Evolutionary conservation across 1,139 yeast species (phyloP).

Genomic region (Yamadazyma songkhlaensis): DNA sequence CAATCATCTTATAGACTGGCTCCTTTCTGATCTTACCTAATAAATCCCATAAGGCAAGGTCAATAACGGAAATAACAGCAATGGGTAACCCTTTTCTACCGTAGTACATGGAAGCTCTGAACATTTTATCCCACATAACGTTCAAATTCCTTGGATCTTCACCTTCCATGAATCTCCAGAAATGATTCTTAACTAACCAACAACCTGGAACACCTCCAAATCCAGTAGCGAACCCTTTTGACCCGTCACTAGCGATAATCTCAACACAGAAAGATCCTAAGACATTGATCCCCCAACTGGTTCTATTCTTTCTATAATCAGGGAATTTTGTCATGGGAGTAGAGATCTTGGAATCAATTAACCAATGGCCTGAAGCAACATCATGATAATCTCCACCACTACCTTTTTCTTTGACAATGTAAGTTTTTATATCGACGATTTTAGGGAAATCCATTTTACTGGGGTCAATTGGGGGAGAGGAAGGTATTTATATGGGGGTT

Average conservation of each 20-base stretch:
- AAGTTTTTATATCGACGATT: constrained; percentile 40
- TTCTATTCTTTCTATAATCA: constrained; percentile 40
- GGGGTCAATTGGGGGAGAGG: too few species aligned
- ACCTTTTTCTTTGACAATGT: constrained; percentile 39
- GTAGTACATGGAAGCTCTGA: constrained; percentile 48
- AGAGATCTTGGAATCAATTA: constrained; percentile 41
- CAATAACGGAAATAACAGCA: constrained; percentile 45
- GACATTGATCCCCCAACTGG: constrained; percentile 50
- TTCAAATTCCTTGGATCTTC: constrained; percentile 46
- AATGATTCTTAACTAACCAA: constrained; percentile 45
- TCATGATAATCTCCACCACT: constrained; percentile 51
- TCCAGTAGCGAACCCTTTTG: constrained; percentile 50
- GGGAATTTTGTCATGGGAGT: constrained; percentile 48
- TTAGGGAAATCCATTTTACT: constrained; percentile 32
- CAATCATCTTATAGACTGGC: constrained; percentile 50
- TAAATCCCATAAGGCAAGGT: constrained; percentile 48
- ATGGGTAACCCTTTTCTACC: constrained; percentile 49
- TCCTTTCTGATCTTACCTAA: constrained; percentile 46
- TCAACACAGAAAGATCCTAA: constrained; percentile 50
- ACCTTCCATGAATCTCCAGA: constrained; percentile 41
- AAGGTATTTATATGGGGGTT: neutral
- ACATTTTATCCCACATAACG: constrained; percentile 45
- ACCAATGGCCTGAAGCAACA: constrained; percentile 47
- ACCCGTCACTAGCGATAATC: constrained; percentile 45
- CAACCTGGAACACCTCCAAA: constrained; percentile 52